Evolutionary conservation across 108 stramenopile genomes (phyloP), one percentile per base, ranked within the genome.

Genomic region (Cyclostephanos tholiformis): DNA sequence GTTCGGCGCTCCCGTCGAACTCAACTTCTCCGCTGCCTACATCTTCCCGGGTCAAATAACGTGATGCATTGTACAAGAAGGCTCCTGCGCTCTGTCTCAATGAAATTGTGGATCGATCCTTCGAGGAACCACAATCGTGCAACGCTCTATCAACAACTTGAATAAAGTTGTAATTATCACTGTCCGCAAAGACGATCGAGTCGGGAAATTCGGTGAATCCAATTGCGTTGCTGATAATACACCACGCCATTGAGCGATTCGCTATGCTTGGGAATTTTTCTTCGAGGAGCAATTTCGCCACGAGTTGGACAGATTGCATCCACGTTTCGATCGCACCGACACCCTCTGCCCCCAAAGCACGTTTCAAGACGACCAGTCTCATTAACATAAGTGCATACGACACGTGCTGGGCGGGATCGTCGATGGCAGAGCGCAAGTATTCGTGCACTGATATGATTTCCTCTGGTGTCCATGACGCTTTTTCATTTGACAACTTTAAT

Each of bases 341-440:
- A 22, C 55, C 63, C 13, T 23, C 44, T 5, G 53, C 36, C 26
- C 6, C 49, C 17, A 16, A 27, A 20, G 36, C 55, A 44, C 74
- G 63, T 25, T 76, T 59, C 60, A 91, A 65, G 14, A 87, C 84
- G 22, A 83, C 65, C 50, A 91, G 67, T n/a, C 89, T 77, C 49
- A 88, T 22, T 9, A 91, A 65, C 82, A 90, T 80, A 16, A 90
- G 70, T 29, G 84, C 84, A 63, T 88, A 90, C 13, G 87, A 65
- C 14, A 64, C n/a, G 43, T 79, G 23, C n/a, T 63, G 41, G n/a
- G 39, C 30, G 8, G 29, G 63, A 30, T 63, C 56, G 22, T 63
- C 46, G 32, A 72, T 70, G 62, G 80, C 46, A 9, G 63, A 55
- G 35, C 63, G 43, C 62, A 72, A 58, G 46, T 58, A 66, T 39